Evolutionary conservation across 2,329 filamentous ascomycete species (phyloP), one percentile per base, ranked within the genome.

Genomic region (Epichloe gansuensis): DNA sequence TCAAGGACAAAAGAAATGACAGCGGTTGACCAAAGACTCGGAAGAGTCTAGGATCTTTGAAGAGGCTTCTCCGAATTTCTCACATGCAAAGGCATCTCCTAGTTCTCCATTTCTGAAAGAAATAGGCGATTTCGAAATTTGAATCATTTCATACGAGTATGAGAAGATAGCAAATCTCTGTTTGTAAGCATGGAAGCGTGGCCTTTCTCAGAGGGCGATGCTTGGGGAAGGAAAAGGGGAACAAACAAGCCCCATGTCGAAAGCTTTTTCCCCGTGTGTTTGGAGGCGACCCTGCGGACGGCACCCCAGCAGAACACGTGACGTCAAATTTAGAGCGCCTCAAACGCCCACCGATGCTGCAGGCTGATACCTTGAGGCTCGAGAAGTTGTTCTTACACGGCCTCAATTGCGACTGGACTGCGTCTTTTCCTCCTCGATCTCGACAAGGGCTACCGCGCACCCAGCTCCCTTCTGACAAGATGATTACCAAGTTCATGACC

Each of bases 401-500:
- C 31, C 31, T 34, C 42, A 46, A 31, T 46, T 46, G 42, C 43
- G 42, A 37, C 21, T 11, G 31, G 31, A 31, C 31, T 21, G 3
- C 17, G 46, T 31, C 21, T 21, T 42, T 13, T 34, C 6, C 15
- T 17, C n/a, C 13, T 45, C 28, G 3, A 38, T 12, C 31, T 37
- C 6, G 15, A 21, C 11, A 31, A 4, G 15, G 42, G 41, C 45
- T 41, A 17, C 44, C 42, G 46, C 57, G 48, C 55, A 39, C 48
- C 50, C 54, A 50, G 52, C 39, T 13, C 42, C 35, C 55, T 46
- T 23, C 50, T 57, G 47, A 55, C 65, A 75, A 67, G 50, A 93
- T 93, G 88, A 88, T 93, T 56, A 91, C 87, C 55, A 83, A 84
- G 66, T 93, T 88, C 74, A 80, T 94, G 68, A 91, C 90, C 67